Evolutionary conservation across 2,329 filamentous ascomycete genomes (phyloP), one percentile per base, ranked within the genome.

Genomic region (Microdochium paspali): DNA sequence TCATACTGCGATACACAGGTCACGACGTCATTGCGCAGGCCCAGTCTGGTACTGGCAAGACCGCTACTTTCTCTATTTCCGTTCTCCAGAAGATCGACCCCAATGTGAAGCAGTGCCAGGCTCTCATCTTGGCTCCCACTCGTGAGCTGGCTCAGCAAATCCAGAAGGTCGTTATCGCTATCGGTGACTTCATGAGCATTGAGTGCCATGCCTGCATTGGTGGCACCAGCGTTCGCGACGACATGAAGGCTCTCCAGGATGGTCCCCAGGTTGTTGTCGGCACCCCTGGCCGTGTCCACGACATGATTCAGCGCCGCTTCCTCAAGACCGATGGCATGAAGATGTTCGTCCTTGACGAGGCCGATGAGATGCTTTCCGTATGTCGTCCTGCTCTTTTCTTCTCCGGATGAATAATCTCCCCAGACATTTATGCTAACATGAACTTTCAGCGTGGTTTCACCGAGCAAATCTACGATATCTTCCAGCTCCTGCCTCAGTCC

Each of bases 391-490:
- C 39, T 61, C 48, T 26, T 46, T 10, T 13, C 18, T 20, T 39
- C 10, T 10, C 4, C 23, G 10, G 7, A 39, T 24, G 28, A 7
- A 13, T 7, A 7, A 7, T 28, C 7, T 28, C 13, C 26, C 26
- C 7, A 28, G 7, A 13, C 26, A 28, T 13, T 30, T 18, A 28
- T 48, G 31, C 68, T 74, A 62, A 75, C 64, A 56, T 45, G 24
- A 31, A 40, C 31, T 47, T 62, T 24, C 56, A 88, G 80, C 91
- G 91, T 66, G 93, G 93, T 80, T 98, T 98, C 84, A 95, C 90
- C 63, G 93, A 98, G 79, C 93, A 98, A 79, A 98, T 98, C 77
- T 98, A 98, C 81, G 93, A 98, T 72, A 95, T 98, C 75, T 98
- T 96, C 85, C 91, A 95, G 76, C 87, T 96, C 52, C 86, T 98